A percentile compares a stretch with the other conserved stretches of the same genome.
Conservation (phyloP, 768 basidiomycete genomes). For the Lentinula aciculospora region DNA sequence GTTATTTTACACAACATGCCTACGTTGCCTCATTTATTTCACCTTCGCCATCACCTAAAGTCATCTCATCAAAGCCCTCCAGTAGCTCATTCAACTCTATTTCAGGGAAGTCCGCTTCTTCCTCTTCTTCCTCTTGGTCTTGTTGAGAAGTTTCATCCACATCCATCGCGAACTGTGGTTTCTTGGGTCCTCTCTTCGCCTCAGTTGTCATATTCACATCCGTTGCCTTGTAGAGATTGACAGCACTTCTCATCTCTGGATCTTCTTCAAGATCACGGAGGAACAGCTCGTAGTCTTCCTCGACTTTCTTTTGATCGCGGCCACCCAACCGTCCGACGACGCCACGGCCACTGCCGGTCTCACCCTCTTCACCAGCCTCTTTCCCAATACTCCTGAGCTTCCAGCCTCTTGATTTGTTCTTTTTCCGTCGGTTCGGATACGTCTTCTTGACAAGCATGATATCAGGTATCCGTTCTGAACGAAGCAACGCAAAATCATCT, state of each 20-base stretch:
- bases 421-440: slow-evolving; percentile 91
- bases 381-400: slow-evolving; percentile 88
- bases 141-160: slow-evolving; percentile 44
- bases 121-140: slow-evolving; percentile 22
- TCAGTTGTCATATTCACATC: slow-evolving; percentile 45
- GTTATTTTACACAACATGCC: background rate
- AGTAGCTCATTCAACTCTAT: slow-evolving; percentile 79
- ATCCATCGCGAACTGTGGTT: slow-evolving; percentile 59
- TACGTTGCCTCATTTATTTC: slow-evolving; percentile 10
- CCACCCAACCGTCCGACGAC: slow-evolving; percentile 91
- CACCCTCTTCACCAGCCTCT: slow-evolving; percentile 83
- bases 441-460: slow-evolving; percentile 92
- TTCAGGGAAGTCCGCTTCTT: slow-evolving; percentile 85
- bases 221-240: slow-evolving; percentile 79
- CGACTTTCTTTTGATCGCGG: slow-evolving; percentile 86
- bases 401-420: slow-evolving; percentile 82
- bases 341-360: slow-evolving; percentile 71
- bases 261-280: slow-evolving; percentile 93
- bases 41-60: slow-evolving; percentile 43
- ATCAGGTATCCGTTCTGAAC: slow-evolving; percentile 71
- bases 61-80: slow-evolving; percentile 92
- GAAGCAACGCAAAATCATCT: slow-evolving; percentile 70
- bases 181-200: slow-evolving; percentile 33
- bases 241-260: slow-evolving; percentile 77
- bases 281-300: slow-evolving; percentile 96